These are phyloP conservation scores for Picea glauca DNA, from an alignment of 75 land plant genomes.

Conservation along the genomic window DNA sequence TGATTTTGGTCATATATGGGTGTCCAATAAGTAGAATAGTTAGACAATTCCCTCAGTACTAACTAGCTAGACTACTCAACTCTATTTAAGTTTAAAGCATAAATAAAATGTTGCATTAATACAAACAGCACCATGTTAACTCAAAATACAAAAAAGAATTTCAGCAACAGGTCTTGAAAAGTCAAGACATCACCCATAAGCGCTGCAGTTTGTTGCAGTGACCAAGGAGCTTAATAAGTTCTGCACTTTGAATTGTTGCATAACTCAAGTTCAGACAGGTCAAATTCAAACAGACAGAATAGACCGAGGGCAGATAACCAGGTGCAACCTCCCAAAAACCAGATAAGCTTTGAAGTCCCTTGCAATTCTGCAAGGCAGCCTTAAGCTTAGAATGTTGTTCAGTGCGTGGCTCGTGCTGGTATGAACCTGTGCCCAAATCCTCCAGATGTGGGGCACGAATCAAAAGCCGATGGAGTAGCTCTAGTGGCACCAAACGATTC, in stretches of 20 bases:
- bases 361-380: conserved; percentile 28
- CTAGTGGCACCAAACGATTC: conserved; percentile 39
- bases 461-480: conserved; percentile 39
- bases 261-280: conserved; percentile 78
- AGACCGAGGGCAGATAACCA: conserved; percentile 47
- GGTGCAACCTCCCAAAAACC: conserved; percentile 80
- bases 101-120: not conserved
- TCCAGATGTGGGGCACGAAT: conserved; percentile 50
- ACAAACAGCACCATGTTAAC: not conserved
- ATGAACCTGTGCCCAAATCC: conserved; percentile 64
- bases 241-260: conserved; percentile 53
- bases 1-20: no score
- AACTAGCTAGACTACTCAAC: not conserved
- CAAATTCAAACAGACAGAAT: conserved; percentile 50
- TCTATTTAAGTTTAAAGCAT: not conserved
- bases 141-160: not conserved
- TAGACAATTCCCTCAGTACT: no score
- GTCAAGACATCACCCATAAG: conserved; percentile 53
- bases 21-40: no score
- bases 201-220: conserved; percentile 60
- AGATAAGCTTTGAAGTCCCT: conserved; percentile 61
- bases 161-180: not conserved
- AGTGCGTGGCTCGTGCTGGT: conserved; percentile 17
- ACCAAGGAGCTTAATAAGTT: conserved; percentile 57
- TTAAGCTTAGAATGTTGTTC: conserved; percentile 28